phyloP scores from a whole-genome alignment of 495 filamentous ascomycete genomes.

The Aspergillus heteromorphus region DNA sequence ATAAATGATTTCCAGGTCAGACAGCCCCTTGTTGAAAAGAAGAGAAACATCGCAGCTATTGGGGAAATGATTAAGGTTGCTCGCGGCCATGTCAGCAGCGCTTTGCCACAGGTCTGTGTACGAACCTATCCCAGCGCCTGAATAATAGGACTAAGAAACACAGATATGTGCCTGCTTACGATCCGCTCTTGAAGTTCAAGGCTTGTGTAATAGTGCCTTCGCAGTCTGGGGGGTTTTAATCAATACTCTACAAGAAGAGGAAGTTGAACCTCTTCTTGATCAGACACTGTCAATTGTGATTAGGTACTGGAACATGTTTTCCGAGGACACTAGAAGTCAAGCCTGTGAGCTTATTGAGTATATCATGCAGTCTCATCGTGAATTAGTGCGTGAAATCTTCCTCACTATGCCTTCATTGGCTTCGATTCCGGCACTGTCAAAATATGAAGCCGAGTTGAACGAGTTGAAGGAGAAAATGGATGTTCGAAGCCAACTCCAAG shows the following conservation, averaged over 20 bases:
- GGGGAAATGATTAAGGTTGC: constrained; percentile 80
- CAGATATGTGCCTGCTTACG: constrained; percentile 85
- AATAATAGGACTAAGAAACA: constrained; percentile 5
- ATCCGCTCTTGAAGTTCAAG: constrained; percentile 67
- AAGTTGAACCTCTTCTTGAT: constrained; percentile 72
- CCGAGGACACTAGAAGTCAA: constrained; percentile 49
- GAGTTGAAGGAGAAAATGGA: constrained; percentile 56
- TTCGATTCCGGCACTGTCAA: constrained; percentile 62
- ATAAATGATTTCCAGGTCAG: constrained; percentile 65
- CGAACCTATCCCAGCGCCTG: neutral
- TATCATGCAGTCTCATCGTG: constrained; percentile 56
- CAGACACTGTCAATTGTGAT: constrained; percentile 83
- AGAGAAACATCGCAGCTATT: constrained; percentile 71
- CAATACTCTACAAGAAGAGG: constrained; percentile 63
- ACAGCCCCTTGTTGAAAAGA: constrained; percentile 61
- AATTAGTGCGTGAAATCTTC: constrained; percentile 57
- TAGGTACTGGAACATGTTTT: constrained; percentile 69
- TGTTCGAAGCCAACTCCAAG: constrained; percentile 56
- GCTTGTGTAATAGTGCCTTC: constrained; percentile 72
- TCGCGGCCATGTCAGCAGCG: constrained; percentile 62
- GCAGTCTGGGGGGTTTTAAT: constrained; percentile 79
- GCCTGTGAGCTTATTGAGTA: constrained; percentile 57
- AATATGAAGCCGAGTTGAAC: constrained; percentile 57
- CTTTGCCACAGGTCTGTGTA: constrained; percentile 70
- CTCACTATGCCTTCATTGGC: constrained; percentile 72